These are phyloP conservation scores for Pseudoneurospora amorphoporcata DNA, from an alignment of 495 filamentous ascomycete genomes.

Conservation along the genomic window DNA sequence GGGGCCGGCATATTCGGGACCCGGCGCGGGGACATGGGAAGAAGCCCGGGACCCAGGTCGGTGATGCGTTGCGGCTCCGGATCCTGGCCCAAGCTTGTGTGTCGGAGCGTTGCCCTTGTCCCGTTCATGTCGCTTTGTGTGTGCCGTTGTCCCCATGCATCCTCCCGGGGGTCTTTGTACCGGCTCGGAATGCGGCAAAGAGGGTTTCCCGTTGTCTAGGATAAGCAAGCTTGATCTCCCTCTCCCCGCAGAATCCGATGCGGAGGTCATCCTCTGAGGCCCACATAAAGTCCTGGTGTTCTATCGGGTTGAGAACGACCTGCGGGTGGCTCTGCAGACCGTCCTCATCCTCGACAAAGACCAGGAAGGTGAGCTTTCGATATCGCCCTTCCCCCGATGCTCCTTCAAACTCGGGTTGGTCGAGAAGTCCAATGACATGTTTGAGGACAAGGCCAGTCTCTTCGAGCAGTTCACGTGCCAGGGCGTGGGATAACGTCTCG, in stretches of 20 bases:
- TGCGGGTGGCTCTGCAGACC: conserved; percentile 8
- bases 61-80: neutral
- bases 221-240: conserved; percentile 23
- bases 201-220: conserved; percentile 14
- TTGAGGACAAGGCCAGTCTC: conserved; percentile 34
- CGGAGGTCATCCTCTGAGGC: conserved; percentile 25
- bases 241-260: conserved; percentile 11
- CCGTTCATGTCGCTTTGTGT: neutral
- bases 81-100: neutral
- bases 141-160: neutral
- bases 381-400: conserved; percentile 9
- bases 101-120: neutral
- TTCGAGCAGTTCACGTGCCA: conserved; percentile 40
- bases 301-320: conserved; percentile 21
- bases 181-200: conserved; percentile 12
- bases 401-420: conserved; percentile 8
- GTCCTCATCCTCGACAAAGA: conserved; percentile 6
- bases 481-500: conserved; percentile 33
- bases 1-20: neutral
- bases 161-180: neutral
- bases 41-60: neutral
- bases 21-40: neutral
- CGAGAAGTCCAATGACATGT: conserved; percentile 21
- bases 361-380: conserved; percentile 28
- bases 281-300: conserved; percentile 31